Percentiles rank a stretch among this genome's conserved stretches.
These are phyloP conservation scores for Eremomyces bilateralis DNA, from an alignment of 495 filamentous ascomycete species.

Conservation along the genomic window DNA sequence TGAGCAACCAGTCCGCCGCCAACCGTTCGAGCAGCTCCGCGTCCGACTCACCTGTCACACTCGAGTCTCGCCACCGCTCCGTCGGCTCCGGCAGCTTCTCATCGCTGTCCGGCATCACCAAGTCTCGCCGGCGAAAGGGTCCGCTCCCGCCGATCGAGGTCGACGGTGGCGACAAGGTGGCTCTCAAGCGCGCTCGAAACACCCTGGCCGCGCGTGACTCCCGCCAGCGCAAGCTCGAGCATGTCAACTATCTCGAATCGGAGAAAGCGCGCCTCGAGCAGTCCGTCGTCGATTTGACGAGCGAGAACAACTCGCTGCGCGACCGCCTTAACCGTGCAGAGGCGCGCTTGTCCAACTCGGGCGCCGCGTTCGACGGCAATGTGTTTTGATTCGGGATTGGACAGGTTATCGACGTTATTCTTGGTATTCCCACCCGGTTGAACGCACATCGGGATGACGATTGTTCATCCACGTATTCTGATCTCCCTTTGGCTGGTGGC, in stretches of 20 bases:
- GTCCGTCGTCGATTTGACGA: slow-evolving; percentile 28
- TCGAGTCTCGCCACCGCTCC: slow-evolving; percentile 20
- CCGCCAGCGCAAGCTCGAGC: slow-evolving; percentile 56
- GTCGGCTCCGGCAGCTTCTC: slow-evolving; percentile 28
- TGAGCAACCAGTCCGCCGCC: slow-evolving; percentile 18
- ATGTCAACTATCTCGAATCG: slow-evolving; percentile 37
- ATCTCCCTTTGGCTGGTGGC: no score
- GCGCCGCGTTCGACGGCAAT: slow-evolving; percentile 7
- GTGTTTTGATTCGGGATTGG: slow-evolving; percentile 6
- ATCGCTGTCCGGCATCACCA: slow-evolving; percentile 41
- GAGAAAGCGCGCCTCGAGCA: slow-evolving; percentile 29
- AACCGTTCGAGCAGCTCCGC: slow-evolving; percentile 11
- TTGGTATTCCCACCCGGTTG: slow-evolving; percentile 1
- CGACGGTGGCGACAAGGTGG: slow-evolving; percentile 47
- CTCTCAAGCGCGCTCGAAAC: slow-evolving; percentile 86
- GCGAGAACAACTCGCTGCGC: slow-evolving; percentile 9
- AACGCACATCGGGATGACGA: neutral
- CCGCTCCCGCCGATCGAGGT: slow-evolving; percentile 59
- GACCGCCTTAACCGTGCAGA: neutral
- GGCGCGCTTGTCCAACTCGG: neutral
- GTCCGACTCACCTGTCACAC: slow-evolving; percentile 8
- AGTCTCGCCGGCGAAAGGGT: slow-evolving; percentile 48
- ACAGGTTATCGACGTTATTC: slow-evolving; percentile 2
- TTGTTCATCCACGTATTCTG: neutral
- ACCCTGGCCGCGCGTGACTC: slow-evolving; percentile 92